These are phyloP conservation scores for Plasmodium gallinaceum DNA, from an alignment of 169 alveolate species.

Conservation along the genomic window DNA sequence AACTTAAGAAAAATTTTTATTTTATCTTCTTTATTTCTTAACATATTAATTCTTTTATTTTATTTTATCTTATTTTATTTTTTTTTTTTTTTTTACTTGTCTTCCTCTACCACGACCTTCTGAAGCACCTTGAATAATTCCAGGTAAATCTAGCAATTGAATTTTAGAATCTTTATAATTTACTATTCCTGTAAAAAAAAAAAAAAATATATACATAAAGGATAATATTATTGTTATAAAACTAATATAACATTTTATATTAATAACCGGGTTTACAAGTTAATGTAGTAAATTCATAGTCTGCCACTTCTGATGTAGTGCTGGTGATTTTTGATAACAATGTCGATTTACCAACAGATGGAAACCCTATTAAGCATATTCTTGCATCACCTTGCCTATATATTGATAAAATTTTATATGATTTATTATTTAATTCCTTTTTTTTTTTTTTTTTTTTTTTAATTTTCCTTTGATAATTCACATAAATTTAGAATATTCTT, in stretches of 20 bases:
- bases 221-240: background rate
- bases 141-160: conserved; percentile 98
- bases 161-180: conserved; percentile 95
- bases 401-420: background rate
- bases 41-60: background rate
- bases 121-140: conserved; percentile 96
- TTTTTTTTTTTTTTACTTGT: conserved; percentile 85
- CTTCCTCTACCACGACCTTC: conserved; percentile 99
- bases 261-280: conserved; percentile 98
- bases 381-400: conserved; percentile 97
- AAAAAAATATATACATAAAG: background rate
- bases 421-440: background rate
- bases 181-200: conserved; percentile 74
- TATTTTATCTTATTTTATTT: background rate
- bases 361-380: conserved; percentile 99
- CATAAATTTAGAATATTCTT: background rate
- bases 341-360: conserved; percentile 99
- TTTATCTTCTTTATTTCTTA: background rate
- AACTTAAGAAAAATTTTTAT: background rate
- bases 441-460: background rate
- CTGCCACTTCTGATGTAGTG: conserved; percentile 97
- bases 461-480: background rate
- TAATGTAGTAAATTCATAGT: conserved; percentile 99
- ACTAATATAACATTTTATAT: background rate
- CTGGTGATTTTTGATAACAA: conserved; percentile 97